Conservation (phyloP, 1,139 yeast species). For the Kurtzmaniella quercitrusa region DNA sequence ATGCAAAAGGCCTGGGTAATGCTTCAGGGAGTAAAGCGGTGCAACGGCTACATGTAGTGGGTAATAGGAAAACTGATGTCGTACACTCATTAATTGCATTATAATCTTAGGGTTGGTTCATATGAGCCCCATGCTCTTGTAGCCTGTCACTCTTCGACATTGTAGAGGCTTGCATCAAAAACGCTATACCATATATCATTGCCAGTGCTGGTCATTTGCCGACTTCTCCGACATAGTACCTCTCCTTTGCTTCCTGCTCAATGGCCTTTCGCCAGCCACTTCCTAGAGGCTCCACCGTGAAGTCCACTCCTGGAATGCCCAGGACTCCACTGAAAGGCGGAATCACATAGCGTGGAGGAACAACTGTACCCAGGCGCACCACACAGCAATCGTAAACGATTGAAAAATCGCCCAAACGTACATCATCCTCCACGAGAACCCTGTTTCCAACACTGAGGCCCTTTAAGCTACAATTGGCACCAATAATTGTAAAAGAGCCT, state of each 20-base stretch:
- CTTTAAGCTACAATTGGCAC: slow-evolving; percentile 33
- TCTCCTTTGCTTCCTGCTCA: slow-evolving; percentile 36
- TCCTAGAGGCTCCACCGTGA: slow-evolving; percentile 27
- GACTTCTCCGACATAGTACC: slow-evolving; percentile 21
- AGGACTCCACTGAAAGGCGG: slow-evolving; percentile 58
- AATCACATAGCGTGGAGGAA: slow-evolving; percentile 55
- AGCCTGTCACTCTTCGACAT: too few relatives aligned
- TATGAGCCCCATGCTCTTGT: too few relatives aligned
- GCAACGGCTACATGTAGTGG: too few relatives aligned
- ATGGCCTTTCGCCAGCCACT: slow-evolving; percentile 39
- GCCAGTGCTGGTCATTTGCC: too few relatives aligned
- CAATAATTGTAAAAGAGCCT: slow-evolving; percentile 59
- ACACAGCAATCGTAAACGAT: slow-evolving; percentile 63
- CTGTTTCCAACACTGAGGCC: slow-evolving; percentile 55
- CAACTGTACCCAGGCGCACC: slow-evolving; percentile 40
- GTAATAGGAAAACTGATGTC: too few relatives aligned
- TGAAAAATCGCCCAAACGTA: slow-evolving; percentile 36
- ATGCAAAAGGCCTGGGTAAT: too few relatives aligned
- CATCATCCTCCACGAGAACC: slow-evolving; percentile 46
- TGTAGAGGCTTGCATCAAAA: too few relatives aligned
- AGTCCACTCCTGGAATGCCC: slow-evolving; percentile 32
- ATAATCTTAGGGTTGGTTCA: too few relatives aligned
- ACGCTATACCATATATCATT: too few relatives aligned
- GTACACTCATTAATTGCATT: too few relatives aligned
- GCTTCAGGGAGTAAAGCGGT: too few relatives aligned